Percentiles rank a stretch among this genome's conserved stretches.
These are phyloP conservation scores for Hortaea werneckii DNA, from an alignment of 2,329 filamentous ascomycete genomes.

Conservation along the genomic window DNA sequence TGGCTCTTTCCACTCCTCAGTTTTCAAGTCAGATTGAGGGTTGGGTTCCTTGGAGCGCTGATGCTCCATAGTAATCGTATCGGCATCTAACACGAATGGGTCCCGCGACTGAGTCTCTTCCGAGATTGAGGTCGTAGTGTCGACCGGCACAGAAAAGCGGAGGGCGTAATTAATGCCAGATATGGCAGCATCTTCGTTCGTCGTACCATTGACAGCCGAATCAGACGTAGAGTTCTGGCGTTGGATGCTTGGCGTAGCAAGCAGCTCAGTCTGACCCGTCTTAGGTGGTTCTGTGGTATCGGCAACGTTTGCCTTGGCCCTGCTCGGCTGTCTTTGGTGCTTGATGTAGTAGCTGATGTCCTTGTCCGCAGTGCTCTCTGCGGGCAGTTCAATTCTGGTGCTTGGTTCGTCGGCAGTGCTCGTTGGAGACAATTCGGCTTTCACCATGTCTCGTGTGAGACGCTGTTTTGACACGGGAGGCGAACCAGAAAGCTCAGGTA, in stretches of 20 bases:
- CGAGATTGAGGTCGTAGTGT: slow-evolving; percentile 18
- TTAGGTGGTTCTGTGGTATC: neutral
- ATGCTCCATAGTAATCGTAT: slow-evolving; percentile 24
- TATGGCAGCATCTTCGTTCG: slow-evolving; percentile 14
- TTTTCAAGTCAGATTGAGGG: neutral
- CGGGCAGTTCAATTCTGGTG: neutral
- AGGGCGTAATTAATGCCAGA: slow-evolving; percentile 22
- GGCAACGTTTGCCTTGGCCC: neutral
- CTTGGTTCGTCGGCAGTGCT: slow-evolving; percentile 6
- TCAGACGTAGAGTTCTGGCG: slow-evolving; percentile 11
- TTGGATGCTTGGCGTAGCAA: slow-evolving; percentile 3
- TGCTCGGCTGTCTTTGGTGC: slow-evolving; percentile 2
- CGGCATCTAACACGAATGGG: slow-evolving; percentile 23
- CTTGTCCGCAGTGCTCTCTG: neutral
- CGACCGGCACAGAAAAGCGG: slow-evolving; percentile 21
- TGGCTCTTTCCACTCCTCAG: neutral
- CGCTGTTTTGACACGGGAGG: slow-evolving; percentile 12
- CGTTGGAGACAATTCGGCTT: slow-evolving; percentile 24
- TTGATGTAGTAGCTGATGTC: slow-evolving; percentile 1
- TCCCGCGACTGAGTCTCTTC: slow-evolving; percentile 23
- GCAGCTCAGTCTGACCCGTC: neutral
- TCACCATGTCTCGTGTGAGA: slow-evolving; percentile 27
- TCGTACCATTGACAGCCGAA: slow-evolving; percentile 9
- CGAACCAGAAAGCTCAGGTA: slow-evolving; percentile 16
- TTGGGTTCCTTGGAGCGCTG: slow-evolving; percentile 12